phyloP scores from a whole-genome alignment of 208 protist genomes.

The Histomonas meleagridis region DNA sequence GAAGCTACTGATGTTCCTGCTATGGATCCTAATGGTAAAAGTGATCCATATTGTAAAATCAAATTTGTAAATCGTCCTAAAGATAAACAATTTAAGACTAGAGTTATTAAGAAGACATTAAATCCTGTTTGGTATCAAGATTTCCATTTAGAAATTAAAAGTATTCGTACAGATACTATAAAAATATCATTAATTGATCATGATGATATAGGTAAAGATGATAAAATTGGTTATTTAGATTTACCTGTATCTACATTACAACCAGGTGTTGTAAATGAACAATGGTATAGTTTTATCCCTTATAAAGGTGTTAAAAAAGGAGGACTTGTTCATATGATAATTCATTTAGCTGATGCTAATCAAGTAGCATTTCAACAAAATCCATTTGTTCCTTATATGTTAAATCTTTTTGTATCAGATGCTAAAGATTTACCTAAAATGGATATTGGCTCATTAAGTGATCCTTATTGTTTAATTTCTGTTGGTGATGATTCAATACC shows the following conservation, averaged over 20 bases:
- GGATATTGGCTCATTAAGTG: not conserved
- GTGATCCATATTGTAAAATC: too few species aligned
- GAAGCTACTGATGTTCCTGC: too few species aligned
- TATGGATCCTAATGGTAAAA: too few species aligned
- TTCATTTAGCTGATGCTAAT: not conserved
- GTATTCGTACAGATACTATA: not conserved
- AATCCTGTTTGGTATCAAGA: conserved; percentile 8
- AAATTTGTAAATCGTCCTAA: too few species aligned
- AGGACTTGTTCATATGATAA: not conserved
- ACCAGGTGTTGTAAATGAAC: not conserved
- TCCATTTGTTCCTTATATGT: too few species aligned
- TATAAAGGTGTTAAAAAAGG: not conserved
- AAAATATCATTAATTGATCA: not conserved
- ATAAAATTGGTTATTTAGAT: not conserved
- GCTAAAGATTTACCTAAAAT: not conserved
- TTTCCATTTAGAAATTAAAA: not conserved
- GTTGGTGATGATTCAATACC: not conserved
- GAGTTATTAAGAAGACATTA: not conserved
- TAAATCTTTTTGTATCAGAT: too few species aligned
- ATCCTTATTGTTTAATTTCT: not conserved
- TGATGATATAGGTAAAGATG: not conserved
- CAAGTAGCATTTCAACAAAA: too few species aligned
- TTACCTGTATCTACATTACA: not conserved
- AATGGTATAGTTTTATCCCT: not conserved
- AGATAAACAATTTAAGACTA: too few species aligned